Evolutionary conservation across 345 rosid species (phyloP).

Genomic region (Populus deltoides): DNA sequence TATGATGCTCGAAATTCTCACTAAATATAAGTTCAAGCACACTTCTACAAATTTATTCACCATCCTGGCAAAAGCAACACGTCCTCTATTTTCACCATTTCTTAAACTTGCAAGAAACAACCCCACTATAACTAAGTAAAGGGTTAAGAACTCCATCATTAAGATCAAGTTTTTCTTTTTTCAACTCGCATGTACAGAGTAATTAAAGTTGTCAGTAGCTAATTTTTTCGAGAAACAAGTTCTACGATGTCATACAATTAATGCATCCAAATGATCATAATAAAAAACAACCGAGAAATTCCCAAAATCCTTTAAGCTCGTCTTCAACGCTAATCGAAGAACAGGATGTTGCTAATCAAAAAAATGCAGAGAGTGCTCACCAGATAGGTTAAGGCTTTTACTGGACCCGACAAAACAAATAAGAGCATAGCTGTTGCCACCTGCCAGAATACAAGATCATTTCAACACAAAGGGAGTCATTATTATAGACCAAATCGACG

Average conservation of each 20-base stretch:
- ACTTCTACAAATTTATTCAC: not conserved
- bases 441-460: conserved; percentile 38
- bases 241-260: not conserved
- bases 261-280: not conserved
- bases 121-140: not conserved
- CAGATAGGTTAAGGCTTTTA: conserved; percentile 79
- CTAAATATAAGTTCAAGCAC: not conserved
- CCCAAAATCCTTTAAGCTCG: not conserved
- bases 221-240: not conserved
- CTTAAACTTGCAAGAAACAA: not conserved
- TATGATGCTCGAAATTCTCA: not conserved
- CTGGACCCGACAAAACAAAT: conserved; percentile 86
- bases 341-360: not conserved
- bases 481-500: not conserved
- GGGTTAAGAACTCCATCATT: not conserved
- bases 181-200: not conserved
- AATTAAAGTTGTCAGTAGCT: not conserved
- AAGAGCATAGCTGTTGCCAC: conserved; percentile 84
- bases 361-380: conserved; percentile 40
- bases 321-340: not conserved
- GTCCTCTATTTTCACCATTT: not conserved
- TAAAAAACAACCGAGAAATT: not conserved
- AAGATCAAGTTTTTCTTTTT: not conserved
- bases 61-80: not conserved
- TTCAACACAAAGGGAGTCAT: not conserved